phyloP scores from a whole-genome alignment of 805 yeast species.

The Lachancea mirantina region DNA sequence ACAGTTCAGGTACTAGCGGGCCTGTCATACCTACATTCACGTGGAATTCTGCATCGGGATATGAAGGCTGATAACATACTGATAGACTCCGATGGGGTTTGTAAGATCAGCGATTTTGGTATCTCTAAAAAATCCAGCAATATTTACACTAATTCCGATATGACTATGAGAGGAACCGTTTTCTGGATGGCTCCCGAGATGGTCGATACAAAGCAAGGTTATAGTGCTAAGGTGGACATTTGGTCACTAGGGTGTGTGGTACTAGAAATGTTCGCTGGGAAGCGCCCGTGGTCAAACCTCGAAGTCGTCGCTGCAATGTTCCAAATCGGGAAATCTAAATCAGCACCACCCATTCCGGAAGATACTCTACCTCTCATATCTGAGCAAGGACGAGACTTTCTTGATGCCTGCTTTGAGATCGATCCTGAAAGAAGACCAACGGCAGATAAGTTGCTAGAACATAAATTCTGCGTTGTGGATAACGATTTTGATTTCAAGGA shows the following conservation, averaged over 20 bases:
- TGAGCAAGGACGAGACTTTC: slow-evolving; percentile 56
- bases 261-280: slow-evolving; percentile 94
- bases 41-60: slow-evolving; percentile 88
- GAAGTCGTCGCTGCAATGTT: slow-evolving; percentile 94
- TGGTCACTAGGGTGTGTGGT: slow-evolving; percentile 99
- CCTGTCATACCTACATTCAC: slow-evolving; percentile 75
- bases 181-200: slow-evolving; percentile 99
- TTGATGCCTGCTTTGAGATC: slow-evolving; percentile 65
- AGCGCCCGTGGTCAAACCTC: slow-evolving; percentile 94
- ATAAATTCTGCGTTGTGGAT: slow-evolving; percentile 43
- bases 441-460: slow-evolving; percentile 53
- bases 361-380: slow-evolving; percentile 65
- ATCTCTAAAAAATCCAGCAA: slow-evolving; percentile 81
- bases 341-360: slow-evolving; percentile 95
- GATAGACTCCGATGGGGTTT: slow-evolving; percentile 84
- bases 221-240: slow-evolving; percentile 94
- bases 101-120: slow-evolving; percentile 95
- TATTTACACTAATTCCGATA: slow-evolving; percentile 85
- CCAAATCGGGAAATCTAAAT: slow-evolving; percentile 74
- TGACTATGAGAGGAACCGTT: slow-evolving; percentile 98
- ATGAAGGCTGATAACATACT: slow-evolving; percentile 89
- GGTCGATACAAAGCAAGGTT: slow-evolving; percentile 86
- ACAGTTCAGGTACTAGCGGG: slow-evolving; percentile 80
- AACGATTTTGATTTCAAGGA: slow-evolving; percentile 41
- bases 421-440: slow-evolving; percentile 88